phyloP scores from a whole-genome alignment of 2,329 filamentous ascomycete species.

The Plectosphaerella cucumerina region DNA sequence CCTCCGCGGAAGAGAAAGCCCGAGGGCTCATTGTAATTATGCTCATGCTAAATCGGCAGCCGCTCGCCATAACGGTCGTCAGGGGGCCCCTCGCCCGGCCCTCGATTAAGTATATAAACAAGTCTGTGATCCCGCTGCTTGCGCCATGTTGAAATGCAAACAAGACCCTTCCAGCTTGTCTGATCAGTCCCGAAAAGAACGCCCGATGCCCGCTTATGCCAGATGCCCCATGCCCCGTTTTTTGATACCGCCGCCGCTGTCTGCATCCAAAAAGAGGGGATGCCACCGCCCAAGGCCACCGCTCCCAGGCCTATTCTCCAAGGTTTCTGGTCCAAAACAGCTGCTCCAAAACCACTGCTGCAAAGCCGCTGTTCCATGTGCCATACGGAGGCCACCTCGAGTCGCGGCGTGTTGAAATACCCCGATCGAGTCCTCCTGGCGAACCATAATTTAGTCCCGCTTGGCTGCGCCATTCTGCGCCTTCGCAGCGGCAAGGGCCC shows the following conservation, averaged over 20 bases:
- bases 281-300: no score
- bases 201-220: background rate
- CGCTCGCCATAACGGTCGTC: no score
- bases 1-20: no score
- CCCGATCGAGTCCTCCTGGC: conserved; percentile 12
- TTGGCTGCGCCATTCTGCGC: conserved; percentile 18
- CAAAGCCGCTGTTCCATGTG: background rate
- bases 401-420: conserved; percentile 15
- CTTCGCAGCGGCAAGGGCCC: conserved; percentile 28
- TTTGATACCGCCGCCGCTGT: background rate
- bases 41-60: no score
- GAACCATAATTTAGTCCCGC: conserved; percentile 19
- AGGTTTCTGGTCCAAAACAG: no score
- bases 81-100: no score
- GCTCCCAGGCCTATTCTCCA: no score
- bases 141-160: background rate
- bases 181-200: background rate
- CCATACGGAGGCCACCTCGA: background rate
- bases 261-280: no score
- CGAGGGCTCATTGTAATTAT: no score
- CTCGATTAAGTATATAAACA: no score
- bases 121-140: background rate
- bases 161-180: background rate
- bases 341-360: background rate
- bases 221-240: background rate